phyloP scores from a whole-genome alignment of 805 yeast species.

The Metschnikowia orientalis region DNA sequence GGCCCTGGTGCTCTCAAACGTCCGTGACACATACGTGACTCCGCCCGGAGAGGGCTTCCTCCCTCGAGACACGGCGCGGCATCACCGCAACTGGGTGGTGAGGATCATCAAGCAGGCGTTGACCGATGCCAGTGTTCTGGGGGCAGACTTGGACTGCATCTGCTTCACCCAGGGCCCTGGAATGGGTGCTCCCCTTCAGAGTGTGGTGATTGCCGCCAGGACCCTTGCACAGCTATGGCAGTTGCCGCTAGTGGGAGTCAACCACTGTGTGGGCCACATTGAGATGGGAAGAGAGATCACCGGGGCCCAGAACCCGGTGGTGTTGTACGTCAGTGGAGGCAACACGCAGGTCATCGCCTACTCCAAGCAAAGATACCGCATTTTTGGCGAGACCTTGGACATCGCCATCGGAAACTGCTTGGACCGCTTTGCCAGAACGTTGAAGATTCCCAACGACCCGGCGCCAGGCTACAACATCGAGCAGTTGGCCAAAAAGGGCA shows the following conservation, averaged over 20 bases:
- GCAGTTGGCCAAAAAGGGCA: slow-evolving; percentile 76
- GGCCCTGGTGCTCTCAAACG: slow-evolving; percentile 79
- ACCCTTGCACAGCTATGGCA: slow-evolving; percentile 76
- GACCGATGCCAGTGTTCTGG: slow-evolving; percentile 50
- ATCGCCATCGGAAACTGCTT: slow-evolving; percentile 97
- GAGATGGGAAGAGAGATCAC: slow-evolving; percentile 99
- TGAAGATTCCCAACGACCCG: slow-evolving; percentile 86
- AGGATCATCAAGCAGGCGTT: slow-evolving; percentile 67
- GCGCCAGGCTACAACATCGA: slow-evolving; percentile 98
- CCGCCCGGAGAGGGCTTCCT: slow-evolving; percentile 98
- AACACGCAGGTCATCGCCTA: slow-evolving; percentile 98
- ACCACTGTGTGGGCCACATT: slow-evolving; percentile 96
- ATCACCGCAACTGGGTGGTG: slow-evolving; percentile 92
- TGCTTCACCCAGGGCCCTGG: slow-evolving; percentile 99
- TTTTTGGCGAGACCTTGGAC: slow-evolving; percentile 98
- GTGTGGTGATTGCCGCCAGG: slow-evolving; percentile 90
- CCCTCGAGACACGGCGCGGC: slow-evolving; percentile 95
- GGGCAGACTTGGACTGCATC: slow-evolving; percentile 63
- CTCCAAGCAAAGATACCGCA: slow-evolving; percentile 86
- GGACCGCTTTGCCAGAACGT: slow-evolving; percentile 90
- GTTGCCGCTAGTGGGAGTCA: slow-evolving; percentile 87
- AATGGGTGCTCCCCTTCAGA: slow-evolving; percentile 97
- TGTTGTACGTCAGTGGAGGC: slow-evolving; percentile 95
- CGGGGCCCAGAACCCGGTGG: slow-evolving; percentile 97
- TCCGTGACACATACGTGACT: slow-evolving; percentile 90